Base-by-base conservation (phyloP, 1,284 basidiomycete species). In the Ceratobasidium sp. region DNA sequence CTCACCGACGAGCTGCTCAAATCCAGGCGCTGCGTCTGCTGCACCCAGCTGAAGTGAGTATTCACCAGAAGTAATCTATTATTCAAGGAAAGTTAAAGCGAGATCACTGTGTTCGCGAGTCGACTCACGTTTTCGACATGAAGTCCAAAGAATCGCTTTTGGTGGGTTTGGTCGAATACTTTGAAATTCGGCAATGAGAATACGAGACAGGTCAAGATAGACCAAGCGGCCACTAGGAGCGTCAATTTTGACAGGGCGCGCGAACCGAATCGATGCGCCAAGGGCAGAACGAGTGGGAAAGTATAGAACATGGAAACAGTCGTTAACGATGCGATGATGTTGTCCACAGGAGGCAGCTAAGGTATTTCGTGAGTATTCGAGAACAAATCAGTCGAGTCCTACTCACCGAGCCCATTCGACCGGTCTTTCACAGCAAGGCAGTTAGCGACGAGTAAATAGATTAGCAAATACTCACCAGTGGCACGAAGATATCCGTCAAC, bases 401-500 rank as follows among this genome's bases (percentile, higher is more conserved):
- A 69, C 72, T 68, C 34, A 78, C 78, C 57, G 82, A 83, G 42
- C 92, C 92, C 65, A 90, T 86, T 10, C 91, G 85, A 34, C 91
- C 91, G 0, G 88, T 90, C 88, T 91, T 71, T 27, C n/a, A 15
- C 35, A 22, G 29, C 47, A 10, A 62, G 40, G n/a, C 25, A 13
- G 13, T 50, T 49, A 52, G 20, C 3, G 7, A 29, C 34, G 20
- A 22, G 49, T 34, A 29, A 17, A 20, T 17, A 31, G 7, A 20
- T 6, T 12, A 75, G 25, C 73, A 76, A 76, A 73, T 62, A 76
- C 88, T 78, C 71, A 94, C 92, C 73, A 98, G 80, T 0, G 96
- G 96, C 0, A 97, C 94, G 75, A 99, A 97, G 17, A 98, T 90
- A 71, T 96, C 91, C 25, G 95, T 76, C 4, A 92, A 88, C 1